A percentile compares a stretch with the other conserved stretches of the same genome.
These are phyloP conservation scores for Pseudocercospora ulei DNA, from an alignment of 2,329 filamentous ascomycete species.

Conservation along the genomic window DNA sequence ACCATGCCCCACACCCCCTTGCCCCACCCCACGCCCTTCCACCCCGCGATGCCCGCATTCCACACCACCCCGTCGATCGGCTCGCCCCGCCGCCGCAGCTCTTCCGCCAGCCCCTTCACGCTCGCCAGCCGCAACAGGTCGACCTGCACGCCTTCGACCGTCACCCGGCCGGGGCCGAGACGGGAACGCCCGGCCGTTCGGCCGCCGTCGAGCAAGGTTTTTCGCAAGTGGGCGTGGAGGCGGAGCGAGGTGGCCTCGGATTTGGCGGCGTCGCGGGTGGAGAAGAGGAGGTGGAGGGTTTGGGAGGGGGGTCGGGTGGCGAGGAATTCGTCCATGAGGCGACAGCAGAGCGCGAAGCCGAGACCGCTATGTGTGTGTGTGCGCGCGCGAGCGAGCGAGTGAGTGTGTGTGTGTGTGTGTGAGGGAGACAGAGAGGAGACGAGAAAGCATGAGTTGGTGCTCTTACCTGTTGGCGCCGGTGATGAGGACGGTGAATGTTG, in stretches of 20 bases:
- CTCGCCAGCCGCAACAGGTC: conserved; percentile 50
- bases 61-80: conserved; percentile 69
- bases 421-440: conserved; percentile 9
- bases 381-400: too few species aligned
- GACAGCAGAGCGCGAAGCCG: conserved; percentile 71
- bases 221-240: conserved; percentile 46
- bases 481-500: conserved; percentile 52
- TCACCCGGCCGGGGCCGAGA: too few species aligned
- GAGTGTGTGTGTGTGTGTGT: neutral
- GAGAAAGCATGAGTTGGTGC: too few species aligned
- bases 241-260: conserved; percentile 59
- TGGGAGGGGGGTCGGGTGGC: conserved; percentile 54
- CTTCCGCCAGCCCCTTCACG: conserved; percentile 46
- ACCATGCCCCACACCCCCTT: conserved; percentile 48
- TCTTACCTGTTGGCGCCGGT: conserved; percentile 83
- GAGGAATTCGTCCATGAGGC: conserved; percentile 84
- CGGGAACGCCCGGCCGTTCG: too few species aligned
- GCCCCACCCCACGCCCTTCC: conserved; percentile 66
- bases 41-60: conserved; percentile 84
- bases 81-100: conserved; percentile 50
- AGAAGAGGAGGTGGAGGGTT: conserved; percentile 69
- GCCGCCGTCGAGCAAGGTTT: conserved; percentile 36
- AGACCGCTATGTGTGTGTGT: conserved; percentile 57
- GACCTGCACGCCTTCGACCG: conserved; percentile 48
- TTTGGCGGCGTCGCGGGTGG: conserved; percentile 67